phyloP scores from a whole-genome alignment of 2,329 filamentous ascomycete genomes.

The Xylariaceae sp. region DNA sequence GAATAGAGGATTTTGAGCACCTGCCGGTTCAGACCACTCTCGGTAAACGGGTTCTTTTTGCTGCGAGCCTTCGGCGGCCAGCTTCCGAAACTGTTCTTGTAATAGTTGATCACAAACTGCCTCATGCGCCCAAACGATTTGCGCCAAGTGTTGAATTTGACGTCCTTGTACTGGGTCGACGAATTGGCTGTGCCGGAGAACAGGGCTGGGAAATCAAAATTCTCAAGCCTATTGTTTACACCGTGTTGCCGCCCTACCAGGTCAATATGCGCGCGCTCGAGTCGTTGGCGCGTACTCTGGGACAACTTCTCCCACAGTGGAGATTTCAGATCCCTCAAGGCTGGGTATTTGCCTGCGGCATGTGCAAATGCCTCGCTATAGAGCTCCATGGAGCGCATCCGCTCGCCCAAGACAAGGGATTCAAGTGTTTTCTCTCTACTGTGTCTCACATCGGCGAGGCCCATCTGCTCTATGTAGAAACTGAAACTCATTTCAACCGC shows the following conservation, averaged over 20 bases:
- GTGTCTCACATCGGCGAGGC: slow-evolving; percentile 70
- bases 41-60: slow-evolving; percentile 86
- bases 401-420: slow-evolving; percentile 81
- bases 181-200: slow-evolving; percentile 86
- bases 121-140: slow-evolving; percentile 68
- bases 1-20: slow-evolving; percentile 78
- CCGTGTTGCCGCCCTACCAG: slow-evolving; percentile 66
- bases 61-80: slow-evolving; percentile 90
- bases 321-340: slow-evolving; percentile 61
- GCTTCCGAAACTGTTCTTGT: slow-evolving; percentile 53
- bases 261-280: slow-evolving; percentile 78
- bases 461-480: slow-evolving; percentile 71
- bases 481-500: slow-evolving; percentile 61
- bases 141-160: slow-evolving; percentile 83
- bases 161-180: slow-evolving; percentile 65
- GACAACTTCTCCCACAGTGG: slow-evolving; percentile 68
- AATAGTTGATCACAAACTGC: slow-evolving; percentile 64
- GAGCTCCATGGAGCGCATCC: slow-evolving; percentile 72
- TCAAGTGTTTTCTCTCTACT: slow-evolving; percentile 88
- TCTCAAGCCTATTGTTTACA: slow-evolving; percentile 67
- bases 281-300: slow-evolving; percentile 64
- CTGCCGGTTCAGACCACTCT: slow-evolving; percentile 78
- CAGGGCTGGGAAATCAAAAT: slow-evolving; percentile 86
- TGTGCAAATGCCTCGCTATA: slow-evolving; percentile 93
- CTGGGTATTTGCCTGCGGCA: slow-evolving; percentile 77